These are phyloP conservation scores for Aspergillus bridgeri DNA, from an alignment of 495 filamentous ascomycete species.

Conservation along the genomic window DNA sequence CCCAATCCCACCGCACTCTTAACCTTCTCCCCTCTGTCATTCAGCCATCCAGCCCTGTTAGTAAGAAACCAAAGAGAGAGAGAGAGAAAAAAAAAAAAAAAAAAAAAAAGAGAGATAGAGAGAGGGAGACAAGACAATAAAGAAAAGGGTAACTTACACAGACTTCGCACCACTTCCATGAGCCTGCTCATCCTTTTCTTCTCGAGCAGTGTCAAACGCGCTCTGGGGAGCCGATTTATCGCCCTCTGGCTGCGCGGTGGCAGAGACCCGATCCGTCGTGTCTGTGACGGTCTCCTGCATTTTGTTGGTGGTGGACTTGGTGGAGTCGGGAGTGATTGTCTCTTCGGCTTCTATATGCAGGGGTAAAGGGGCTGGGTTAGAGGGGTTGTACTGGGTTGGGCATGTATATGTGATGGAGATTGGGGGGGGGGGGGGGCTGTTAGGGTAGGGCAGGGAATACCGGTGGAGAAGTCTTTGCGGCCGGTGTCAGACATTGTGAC, in stretches of 20 bases:
- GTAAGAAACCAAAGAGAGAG: background rate
- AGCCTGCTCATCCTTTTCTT: background rate
- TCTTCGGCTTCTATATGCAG: background rate
- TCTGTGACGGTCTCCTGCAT: background rate
- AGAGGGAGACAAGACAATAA: too few species aligned
- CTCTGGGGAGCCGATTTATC: background rate
- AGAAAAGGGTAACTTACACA: background rate
- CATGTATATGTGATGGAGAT: background rate
- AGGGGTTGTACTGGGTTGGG: too few species aligned
- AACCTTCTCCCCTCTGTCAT: background rate
- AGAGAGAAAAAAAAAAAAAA: too few species aligned
- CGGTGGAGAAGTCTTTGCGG: background rate
- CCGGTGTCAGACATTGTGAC: background rate
- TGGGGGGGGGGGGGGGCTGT: too few species aligned
- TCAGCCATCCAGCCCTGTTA: too few species aligned
- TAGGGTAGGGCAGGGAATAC: too few species aligned
- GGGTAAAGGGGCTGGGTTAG: too few species aligned
- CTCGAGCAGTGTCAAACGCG: background rate
- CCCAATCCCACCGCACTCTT: background rate
- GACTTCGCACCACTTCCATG: background rate
- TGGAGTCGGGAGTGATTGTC: background rate
- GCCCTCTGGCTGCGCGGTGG: background rate
- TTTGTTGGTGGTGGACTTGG: background rate
- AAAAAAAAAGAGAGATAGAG: background rate
- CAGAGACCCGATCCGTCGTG: background rate